A percentile compares a stretch with the other conserved stretches of the same genome.
These are phyloP conservation scores for Exophiala dermatitidis DNA, from an alignment of 2,329 filamentous ascomycete species.

Conservation along the genomic window DNA sequence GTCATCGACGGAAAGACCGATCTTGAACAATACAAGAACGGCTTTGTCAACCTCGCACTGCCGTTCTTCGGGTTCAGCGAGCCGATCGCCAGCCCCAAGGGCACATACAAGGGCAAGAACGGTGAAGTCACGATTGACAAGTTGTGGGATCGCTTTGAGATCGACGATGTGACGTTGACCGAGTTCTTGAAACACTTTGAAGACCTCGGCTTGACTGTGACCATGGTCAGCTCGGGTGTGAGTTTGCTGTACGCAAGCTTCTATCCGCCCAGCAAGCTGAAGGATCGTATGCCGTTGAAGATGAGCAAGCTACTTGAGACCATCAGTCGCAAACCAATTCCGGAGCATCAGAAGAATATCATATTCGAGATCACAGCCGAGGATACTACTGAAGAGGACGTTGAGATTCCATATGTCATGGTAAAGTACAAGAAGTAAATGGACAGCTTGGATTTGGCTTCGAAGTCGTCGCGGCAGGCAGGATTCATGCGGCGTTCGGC, in stretches of 20 bases:
- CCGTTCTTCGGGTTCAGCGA: constrained; percentile 99
- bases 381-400: constrained; percentile 81
- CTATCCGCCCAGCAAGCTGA: constrained; percentile 73
- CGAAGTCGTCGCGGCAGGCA: neutral
- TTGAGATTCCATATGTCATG: constrained; percentile 95
- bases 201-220: constrained; percentile 69
- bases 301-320: constrained; percentile 81
- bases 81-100: constrained; percentile 88
- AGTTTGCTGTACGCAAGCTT: constrained; percentile 91
- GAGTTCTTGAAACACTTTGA: constrained; percentile 80
- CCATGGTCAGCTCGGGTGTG: constrained; percentile 95
- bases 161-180: constrained; percentile 73
- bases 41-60: constrained; percentile 90
- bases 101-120: constrained; percentile 71
- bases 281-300: constrained; percentile 75
- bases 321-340: constrained; percentile 87
- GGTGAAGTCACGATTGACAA: constrained; percentile 84
- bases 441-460: neutral
- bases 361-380: constrained; percentile 96
- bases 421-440: constrained; percentile 52
- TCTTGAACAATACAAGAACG: constrained; percentile 98
- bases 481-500: neutral
- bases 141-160: constrained; percentile 91
- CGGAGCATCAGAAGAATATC: constrained; percentile 84
- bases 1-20: constrained; percentile 93